Base-by-base conservation (phyloP, 352 stramenopile genomes). In the Pythium periplocum region DNA sequence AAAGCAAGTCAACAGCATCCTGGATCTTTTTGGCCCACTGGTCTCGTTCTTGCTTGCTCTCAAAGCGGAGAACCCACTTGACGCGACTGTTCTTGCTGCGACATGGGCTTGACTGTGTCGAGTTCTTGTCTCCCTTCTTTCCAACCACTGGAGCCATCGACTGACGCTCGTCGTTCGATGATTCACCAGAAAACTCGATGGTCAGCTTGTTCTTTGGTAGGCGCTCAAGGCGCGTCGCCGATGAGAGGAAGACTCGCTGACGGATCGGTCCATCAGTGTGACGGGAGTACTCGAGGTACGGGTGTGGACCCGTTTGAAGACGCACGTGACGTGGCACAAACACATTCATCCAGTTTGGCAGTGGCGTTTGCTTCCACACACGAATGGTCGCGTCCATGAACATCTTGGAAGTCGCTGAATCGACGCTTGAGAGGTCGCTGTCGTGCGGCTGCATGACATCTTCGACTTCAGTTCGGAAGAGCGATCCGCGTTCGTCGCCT, bases 331-430 rank as follows among this genome's bases (percentile, higher is more conserved):
- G 75, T 4, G 73, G 75, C 50, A 86, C 72, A 57, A 86, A 88
- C n/a, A 88, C 75, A 53, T 86, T 86, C 67, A 88, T 83, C 78
- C 78, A 88, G 58, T 86, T 61, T 11, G 77, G 72, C 55, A 84
- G 57, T 17, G 77, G 77, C 12, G 75, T 68, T 61, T 87, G 77
- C 68, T 87, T 87, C 33, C 82, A 72, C 56, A 84, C 74, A 12
- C 74, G 77, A 42, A 87, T 52, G 1, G 63, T 43, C 57, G 68
- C 58, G 31, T 61, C 48, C 46, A 61, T 54, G 57, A 87, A 87
- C 8, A 87, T 66, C 52, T 78, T 75, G 55, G 69, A 26, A 17
- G 47, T 26, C 4, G 51, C 40, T 5, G 46, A 60, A 2, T 51
- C 40, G 6, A 54, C 60, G 35, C 57, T 40, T 30, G 71, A 49